Conservation (phyloP, 176 grass and related monocot species). For the Oryza longistaminata region DNA sequence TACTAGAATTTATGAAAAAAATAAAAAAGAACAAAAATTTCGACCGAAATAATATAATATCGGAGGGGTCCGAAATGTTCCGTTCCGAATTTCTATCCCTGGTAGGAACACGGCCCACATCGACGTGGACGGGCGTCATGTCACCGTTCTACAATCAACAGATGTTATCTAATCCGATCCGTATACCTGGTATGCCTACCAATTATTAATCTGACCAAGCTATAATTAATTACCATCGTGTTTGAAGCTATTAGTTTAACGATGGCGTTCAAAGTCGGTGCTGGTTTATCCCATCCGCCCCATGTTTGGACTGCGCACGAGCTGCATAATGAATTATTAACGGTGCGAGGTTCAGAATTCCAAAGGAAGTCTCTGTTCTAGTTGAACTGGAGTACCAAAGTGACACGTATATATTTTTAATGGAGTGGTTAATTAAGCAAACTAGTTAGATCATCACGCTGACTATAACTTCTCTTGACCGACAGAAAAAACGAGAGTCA, state of each 20-base stretch:
- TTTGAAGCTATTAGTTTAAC: conserved; percentile 18
- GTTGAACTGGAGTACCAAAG: not conserved
- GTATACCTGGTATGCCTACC: not conserved
- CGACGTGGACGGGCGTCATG: too few species aligned
- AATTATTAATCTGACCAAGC: conserved; percentile 5
- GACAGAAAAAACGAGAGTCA: not conserved
- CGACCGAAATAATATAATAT: too few species aligned
- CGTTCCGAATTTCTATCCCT: too few species aligned
- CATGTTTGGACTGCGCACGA: not conserved
- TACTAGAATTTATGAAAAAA: too few species aligned
- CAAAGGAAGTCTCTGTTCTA: not conserved
- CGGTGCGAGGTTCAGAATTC: not conserved
- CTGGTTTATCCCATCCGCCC: not conserved
- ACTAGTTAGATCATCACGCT: not conserved
- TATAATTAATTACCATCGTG: not conserved
- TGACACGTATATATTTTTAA: not conserved
- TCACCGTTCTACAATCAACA: too few species aligned
- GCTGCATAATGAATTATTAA: not conserved
- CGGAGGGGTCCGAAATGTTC: too few species aligned
- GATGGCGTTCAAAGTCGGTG: conserved; percentile 10
- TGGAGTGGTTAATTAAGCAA: conserved; percentile 8
- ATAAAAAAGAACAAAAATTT: too few species aligned
- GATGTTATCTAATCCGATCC: too few species aligned
- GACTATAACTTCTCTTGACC: not conserved
- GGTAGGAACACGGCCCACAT: too few species aligned